These are phyloP conservation scores for Boletus pseudo-olivaceus DNA, from an alignment of 768 basidiomycete species.

Conservation along the genomic window DNA sequence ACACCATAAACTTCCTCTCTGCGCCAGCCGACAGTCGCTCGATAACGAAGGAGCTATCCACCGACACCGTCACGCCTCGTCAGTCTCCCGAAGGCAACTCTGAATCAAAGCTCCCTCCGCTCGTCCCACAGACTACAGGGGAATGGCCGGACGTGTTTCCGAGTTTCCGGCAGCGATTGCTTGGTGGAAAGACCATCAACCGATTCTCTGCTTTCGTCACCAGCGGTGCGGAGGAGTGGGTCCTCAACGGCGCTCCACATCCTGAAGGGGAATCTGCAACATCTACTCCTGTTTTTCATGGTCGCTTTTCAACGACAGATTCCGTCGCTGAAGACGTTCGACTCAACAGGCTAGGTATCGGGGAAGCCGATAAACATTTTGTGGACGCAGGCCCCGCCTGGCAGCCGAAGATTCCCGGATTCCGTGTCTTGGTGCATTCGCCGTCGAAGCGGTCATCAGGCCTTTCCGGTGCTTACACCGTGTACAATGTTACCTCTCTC, in stretches of 20 bases:
- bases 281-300: constrained; percentile 20
- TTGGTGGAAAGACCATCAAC: constrained; percentile 76
- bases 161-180: constrained; percentile 65
- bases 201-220: constrained; percentile 87
- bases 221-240: constrained; percentile 80
- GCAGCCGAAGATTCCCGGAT: constrained; percentile 69
- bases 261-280: constrained; percentile 30
- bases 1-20: constrained; percentile 59
- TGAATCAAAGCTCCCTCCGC: constrained; percentile 34
- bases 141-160: constrained; percentile 61
- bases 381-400: constrained; percentile 70
- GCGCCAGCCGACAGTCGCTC: constrained; percentile 37
- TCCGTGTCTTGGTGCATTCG: constrained; percentile 73
- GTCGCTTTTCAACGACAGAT: constrained; percentile 29
- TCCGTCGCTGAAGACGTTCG: constrained; percentile 41
- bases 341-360: constrained; percentile 39
- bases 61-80: constrained; percentile 49
- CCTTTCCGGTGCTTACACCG: constrained; percentile 67
- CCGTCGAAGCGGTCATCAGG: constrained; percentile 70
- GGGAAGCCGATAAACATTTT: constrained; percentile 66
- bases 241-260: constrained; percentile 57
- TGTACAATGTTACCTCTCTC: constrained; percentile 70
- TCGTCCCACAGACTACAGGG: constrained; percentile 66
- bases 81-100: constrained; percentile 28
- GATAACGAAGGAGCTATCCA: constrained; percentile 35